A percentile compares a stretch with the other conserved stretches of the same genome.
These are phyloP conservation scores for Podila clonocystis DNA, from an alignment of 192 early-diverging fungal genomes.

Conservation along the genomic window DNA sequence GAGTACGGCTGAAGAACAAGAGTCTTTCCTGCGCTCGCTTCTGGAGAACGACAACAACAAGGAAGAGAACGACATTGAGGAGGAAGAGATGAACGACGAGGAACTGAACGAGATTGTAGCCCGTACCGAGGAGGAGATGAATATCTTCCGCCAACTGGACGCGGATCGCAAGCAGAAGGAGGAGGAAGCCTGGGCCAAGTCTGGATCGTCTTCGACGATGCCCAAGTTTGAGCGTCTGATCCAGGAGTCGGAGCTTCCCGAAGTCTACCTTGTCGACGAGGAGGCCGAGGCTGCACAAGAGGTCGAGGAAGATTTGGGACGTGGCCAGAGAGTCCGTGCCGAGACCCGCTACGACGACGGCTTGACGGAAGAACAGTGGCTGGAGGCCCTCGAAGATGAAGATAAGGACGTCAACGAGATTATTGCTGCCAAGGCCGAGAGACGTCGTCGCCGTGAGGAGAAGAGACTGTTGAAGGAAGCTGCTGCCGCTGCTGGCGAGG, in stretches of 20 bases:
- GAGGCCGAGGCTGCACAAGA: slow-evolving; percentile 56
- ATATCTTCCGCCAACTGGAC: slow-evolving; percentile 82
- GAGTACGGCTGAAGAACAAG: slow-evolving; percentile 92
- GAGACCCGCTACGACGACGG: slow-evolving; percentile 92
- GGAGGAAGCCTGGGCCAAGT: slow-evolving; percentile 25
- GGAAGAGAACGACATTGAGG: slow-evolving; percentile 71
- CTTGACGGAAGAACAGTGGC: slow-evolving; percentile 93
- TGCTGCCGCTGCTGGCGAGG: slow-evolving; percentile 2
- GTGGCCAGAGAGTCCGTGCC: slow-evolving; percentile 78
- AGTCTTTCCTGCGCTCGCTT: slow-evolving; percentile 86
- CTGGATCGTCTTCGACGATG: slow-evolving; percentile 51
- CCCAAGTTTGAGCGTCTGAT: slow-evolving; percentile 80
- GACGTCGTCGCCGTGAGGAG: slow-evolving; percentile 53
- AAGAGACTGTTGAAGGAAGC: slow-evolving; percentile 40
- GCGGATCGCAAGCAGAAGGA: slow-evolving; percentile 63
- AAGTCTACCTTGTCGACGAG: slow-evolving; percentile 77
- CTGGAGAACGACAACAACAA: slow-evolving; percentile 87
- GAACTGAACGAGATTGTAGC: slow-evolving; percentile 95
- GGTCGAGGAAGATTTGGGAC: slow-evolving; percentile 67
- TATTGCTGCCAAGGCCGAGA: slow-evolving; percentile 54
- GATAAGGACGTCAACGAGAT: slow-evolving; percentile 68
- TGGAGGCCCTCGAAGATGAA: slow-evolving; percentile 79
- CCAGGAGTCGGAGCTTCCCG: slow-evolving; percentile 86
- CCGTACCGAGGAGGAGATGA: slow-evolving; percentile 84
- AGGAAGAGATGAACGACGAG: slow-evolving; percentile 83